Base-by-base conservation (phyloP, 2,329 filamentous ascomycete species). In the Venturia asperata region DNA sequence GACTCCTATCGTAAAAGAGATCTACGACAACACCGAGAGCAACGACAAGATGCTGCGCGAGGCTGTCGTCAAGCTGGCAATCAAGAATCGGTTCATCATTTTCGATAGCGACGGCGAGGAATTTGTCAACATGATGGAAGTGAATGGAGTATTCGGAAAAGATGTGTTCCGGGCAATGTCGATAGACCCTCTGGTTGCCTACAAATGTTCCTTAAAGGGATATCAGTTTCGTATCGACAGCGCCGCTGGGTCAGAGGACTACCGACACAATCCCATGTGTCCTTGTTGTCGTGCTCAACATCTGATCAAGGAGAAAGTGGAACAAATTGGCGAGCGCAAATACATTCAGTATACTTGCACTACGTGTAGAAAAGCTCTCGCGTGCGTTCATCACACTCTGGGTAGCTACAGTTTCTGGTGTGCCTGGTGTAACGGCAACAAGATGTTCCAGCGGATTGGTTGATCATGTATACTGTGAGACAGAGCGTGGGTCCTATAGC, bases 61-160 rank as follows among this genome's bases (percentile, higher is more conserved):
- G 9, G 15, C 19, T 15, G 30, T 15, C 3, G 52, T 58, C 15
- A 21, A n/a, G 27, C 11, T n/a, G 10, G 30, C 52, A 4, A 37
- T 58, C 17, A 27, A 34, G 5, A 58, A 58, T 58, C 15, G 24
- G 9, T 24, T 11, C n/a, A n/a, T n/a, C 19, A 24, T 52, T 27
- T 52, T 52, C 21, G 7, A 52, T 1, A 17, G 5, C 17, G 39
- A 30, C n/a, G 24, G 39, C 4, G 24, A 3, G 1, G 60, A 45
- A 5, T 43, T 61, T 27, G 39, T 17, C 5, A 67, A 64, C 66
- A 70, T 71, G 64, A 49, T 68, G 49, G 24, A 1, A 39, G 58
- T n/a, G 34, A 13, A 5, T 34, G 66, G 65, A 30, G 68, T 6
- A 15, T 61, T 61, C 42, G 58, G 58, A 17, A 39, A n/a, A 17